Percentiles rank a stretch among this genome's conserved stretches.
Conservation (phyloP, 805 yeast genomes). For the Zygosaccharomyces pseudorouxii region DNA sequence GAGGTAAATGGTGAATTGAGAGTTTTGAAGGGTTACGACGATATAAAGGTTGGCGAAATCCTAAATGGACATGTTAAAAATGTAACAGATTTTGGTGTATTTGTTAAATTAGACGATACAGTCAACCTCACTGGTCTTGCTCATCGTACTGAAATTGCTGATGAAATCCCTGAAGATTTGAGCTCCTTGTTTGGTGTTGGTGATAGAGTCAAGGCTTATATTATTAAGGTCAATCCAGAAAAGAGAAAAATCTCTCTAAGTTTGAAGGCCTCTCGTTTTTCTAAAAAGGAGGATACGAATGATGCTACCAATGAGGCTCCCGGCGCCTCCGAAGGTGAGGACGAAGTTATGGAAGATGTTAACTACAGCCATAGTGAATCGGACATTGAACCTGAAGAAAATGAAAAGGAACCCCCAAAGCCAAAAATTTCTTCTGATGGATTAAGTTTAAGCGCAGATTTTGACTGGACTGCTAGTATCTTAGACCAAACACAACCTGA, state of each 20-base stretch:
- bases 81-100: conserved; percentile 87
- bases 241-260: conserved; percentile 83
- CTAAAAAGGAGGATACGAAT: conserved; percentile 31
- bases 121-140: conserved; percentile 78
- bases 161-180: conserved; percentile 53
- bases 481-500: conserved; percentile 71
- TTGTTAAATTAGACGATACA: conserved; percentile 74
- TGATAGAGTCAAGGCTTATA: conserved; percentile 82
- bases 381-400: conserved; percentile 34
- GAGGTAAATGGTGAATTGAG: conserved; percentile 69
- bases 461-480: conserved; percentile 93
- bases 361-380: conserved; percentile 31
- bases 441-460: conserved; percentile 70
- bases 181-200: conserved; percentile 75
- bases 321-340: conserved; percentile 24
- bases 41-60: conserved; percentile 63
- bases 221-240: conserved; percentile 54
- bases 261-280: conserved; percentile 89
- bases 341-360: conserved; percentile 30
- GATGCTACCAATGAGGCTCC: conserved; percentile 23
- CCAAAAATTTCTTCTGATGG: conserved; percentile 43
- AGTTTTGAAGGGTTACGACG: conserved; percentile 56
- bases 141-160: conserved; percentile 80
- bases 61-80: conserved; percentile 73
- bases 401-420: conserved; percentile 34